Conservation (phyloP, 257 asterid species). For the Echites panduratus region DNA sequence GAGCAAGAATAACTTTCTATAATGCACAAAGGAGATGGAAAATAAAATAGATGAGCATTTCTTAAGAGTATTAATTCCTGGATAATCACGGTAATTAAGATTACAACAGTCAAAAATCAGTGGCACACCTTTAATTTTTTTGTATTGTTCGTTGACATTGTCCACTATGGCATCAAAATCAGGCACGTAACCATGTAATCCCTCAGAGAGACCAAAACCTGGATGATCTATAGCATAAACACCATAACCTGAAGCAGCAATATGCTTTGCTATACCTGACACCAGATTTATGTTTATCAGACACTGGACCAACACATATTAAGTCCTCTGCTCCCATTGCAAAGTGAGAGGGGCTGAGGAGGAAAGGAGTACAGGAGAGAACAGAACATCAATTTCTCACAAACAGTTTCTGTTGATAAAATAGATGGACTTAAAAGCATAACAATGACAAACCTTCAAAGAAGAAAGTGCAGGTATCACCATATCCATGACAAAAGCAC, state of each 20-base stretch:
- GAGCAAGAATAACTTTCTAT: not conserved
- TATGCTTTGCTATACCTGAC: slow-evolving; percentile 86
- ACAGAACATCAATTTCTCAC: not conserved
- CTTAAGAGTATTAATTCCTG: not conserved
- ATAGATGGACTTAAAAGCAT: not conserved
- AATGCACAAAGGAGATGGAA: not conserved
- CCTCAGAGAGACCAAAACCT: slow-evolving; percentile 95
- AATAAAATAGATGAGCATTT: not conserved
- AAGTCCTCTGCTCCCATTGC: not conserved
- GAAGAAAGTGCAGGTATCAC: slow-evolving; percentile 99
- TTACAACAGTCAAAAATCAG: not conserved
- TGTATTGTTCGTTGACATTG: slow-evolving; percentile 69
- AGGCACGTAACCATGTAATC: slow-evolving; percentile 88
- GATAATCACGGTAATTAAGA: not conserved
- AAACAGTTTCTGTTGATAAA: not conserved
- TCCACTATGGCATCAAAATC: slow-evolving; percentile 75
- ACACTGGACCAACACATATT: not conserved
- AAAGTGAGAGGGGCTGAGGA: not conserved
- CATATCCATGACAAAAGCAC: slow-evolving; percentile 95
- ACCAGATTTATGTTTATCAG: slow-evolving; percentile 7
- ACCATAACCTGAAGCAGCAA: slow-evolving; percentile 86
- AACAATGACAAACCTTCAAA: slow-evolving; percentile 70
- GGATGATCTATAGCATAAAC: slow-evolving; percentile 98
- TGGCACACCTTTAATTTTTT: slow-evolving; percentile 62
- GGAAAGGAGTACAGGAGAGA: not conserved